Conservation (phyloP, 2,329 filamentous ascomycete species). For the Penicillium sp. region DNA sequence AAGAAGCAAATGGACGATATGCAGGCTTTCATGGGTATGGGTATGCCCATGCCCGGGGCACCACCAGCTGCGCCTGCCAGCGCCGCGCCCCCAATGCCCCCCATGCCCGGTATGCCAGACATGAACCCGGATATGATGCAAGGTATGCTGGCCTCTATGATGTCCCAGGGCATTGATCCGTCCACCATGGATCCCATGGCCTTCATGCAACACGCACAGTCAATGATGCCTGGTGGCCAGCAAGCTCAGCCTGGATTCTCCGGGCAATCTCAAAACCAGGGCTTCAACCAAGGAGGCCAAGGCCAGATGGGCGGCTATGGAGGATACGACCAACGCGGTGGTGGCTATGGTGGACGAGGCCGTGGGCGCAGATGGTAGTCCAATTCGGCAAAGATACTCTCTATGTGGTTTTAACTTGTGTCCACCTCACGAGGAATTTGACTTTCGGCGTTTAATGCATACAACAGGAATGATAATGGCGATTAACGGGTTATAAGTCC, state of each 20-base stretch:
- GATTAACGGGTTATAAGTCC: neutral
- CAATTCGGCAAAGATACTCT: slow-evolving; percentile 4
- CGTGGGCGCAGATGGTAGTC: slow-evolving; percentile 43
- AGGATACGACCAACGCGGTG: slow-evolving; percentile 44
- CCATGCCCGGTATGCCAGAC: slow-evolving; percentile 50
- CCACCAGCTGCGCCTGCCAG: slow-evolving; percentile 30
- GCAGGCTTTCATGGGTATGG: slow-evolving; percentile 60
- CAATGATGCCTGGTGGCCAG: slow-evolving; percentile 49
- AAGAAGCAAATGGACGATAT: slow-evolving; percentile 69
- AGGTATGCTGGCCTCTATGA: slow-evolving; percentile 59
- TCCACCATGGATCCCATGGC: slow-evolving; percentile 55
- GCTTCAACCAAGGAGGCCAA: slow-evolving; percentile 40
- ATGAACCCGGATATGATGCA: slow-evolving; percentile 60
- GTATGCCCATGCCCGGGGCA: slow-evolving; percentile 48
- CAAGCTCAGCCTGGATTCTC: slow-evolving; percentile 39
- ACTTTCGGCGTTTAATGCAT: slow-evolving; percentile 24
- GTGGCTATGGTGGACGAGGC: slow-evolving; percentile 42
- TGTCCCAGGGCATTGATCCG: slow-evolving; percentile 56
- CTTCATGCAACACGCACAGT: slow-evolving; percentile 57
- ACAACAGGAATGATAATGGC: slow-evolving; percentile 6
- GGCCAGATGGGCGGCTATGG: slow-evolving; percentile 47
- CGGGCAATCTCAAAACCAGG: slow-evolving; percentile 35
- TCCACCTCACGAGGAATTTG: slow-evolving; percentile 5
- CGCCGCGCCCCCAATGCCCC: slow-evolving; percentile 38
- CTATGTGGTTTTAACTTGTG: slow-evolving; percentile 9